These are phyloP conservation scores for Colletotrichum costaricense DNA, from an alignment of 2,329 filamentous ascomycete species.

Conservation along the genomic window DNA sequence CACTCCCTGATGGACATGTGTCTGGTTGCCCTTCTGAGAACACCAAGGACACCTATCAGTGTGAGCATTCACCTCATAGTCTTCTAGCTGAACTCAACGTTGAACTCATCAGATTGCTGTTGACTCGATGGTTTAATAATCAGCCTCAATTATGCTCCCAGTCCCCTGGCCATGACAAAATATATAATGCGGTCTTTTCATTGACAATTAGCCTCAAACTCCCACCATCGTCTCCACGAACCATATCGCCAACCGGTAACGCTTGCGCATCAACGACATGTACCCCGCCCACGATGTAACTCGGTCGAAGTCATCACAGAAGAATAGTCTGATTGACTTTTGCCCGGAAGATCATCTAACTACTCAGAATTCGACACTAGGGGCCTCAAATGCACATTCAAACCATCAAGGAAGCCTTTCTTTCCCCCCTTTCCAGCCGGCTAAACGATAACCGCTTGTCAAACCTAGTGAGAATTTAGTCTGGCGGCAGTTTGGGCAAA, in stretches of 20 bases:
- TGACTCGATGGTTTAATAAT: not conserved
- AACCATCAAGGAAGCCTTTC: not conserved
- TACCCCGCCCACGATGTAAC: not conserved
- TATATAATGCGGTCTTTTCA: not conserved
- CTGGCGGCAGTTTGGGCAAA: not conserved
- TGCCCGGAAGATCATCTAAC: not conserved
- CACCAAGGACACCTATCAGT: too few relatives aligned
- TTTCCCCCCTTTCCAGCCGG: not conserved
- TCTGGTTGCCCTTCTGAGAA: too few relatives aligned
- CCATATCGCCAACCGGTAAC: not conserved
- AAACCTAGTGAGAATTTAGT: not conserved
- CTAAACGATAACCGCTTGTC: not conserved
- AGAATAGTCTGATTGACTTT: not conserved
- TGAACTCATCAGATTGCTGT: too few relatives aligned
- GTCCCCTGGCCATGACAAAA: too few relatives aligned
- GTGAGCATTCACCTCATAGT: too few relatives aligned
- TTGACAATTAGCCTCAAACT: not conserved
- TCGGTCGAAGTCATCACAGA: not conserved
- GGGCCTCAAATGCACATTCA: not conserved
- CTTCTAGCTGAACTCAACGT: too few relatives aligned
- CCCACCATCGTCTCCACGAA: not conserved
- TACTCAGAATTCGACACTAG: not conserved
- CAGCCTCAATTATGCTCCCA: too few relatives aligned
- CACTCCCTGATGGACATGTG: not conserved
- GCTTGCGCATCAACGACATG: not conserved